phyloP scores from a whole-genome alignment of 805 yeast species.

The Saccharomycopsis microspora region DNA sequence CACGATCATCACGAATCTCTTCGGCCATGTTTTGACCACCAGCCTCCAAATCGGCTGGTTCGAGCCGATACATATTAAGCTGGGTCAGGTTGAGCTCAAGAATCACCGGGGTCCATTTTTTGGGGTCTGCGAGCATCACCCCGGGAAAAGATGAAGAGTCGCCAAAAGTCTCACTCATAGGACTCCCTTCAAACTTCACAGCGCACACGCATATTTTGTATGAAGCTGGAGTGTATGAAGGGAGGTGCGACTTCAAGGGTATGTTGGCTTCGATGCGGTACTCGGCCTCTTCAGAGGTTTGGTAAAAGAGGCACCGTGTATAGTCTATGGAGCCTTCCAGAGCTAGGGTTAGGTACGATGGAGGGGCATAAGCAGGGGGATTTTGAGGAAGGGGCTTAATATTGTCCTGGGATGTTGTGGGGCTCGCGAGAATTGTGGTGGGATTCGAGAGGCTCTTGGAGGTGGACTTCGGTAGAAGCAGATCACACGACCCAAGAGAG shows the following conservation, averaged over 20 bases:
- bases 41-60: slow-evolving; percentile 3
- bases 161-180: slow-evolving; percentile 1
- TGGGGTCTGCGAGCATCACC: not conserved
- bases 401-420: too few species aligned
- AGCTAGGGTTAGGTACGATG: slow-evolving; percentile 3
- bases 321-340: slow-evolving; percentile 3
- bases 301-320: slow-evolving; percentile 8
- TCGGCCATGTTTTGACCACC: not conserved
- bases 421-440: too few species aligned
- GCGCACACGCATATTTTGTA: slow-evolving; percentile 11
- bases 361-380: not conserved
- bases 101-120: slow-evolving; percentile 10
- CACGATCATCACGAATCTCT: slow-evolving; percentile 7
- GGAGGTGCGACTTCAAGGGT: slow-evolving; percentile 4
- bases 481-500: too few species aligned
- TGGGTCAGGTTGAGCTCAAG: slow-evolving; percentile 15
- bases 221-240: slow-evolving; percentile 9
- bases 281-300: slow-evolving; percentile 11
- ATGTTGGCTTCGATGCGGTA: slow-evolving; percentile 7
- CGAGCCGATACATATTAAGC: slow-evolving; percentile 9
- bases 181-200: slow-evolving; percentile 14
- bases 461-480: too few species aligned
- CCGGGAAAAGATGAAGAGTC: too few species aligned
- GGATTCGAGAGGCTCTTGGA: too few species aligned
- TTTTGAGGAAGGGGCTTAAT: not conserved